Conservation (phyloP, 2,329 filamentous ascomycete genomes). For the Exophiala mesophila region DNA sequence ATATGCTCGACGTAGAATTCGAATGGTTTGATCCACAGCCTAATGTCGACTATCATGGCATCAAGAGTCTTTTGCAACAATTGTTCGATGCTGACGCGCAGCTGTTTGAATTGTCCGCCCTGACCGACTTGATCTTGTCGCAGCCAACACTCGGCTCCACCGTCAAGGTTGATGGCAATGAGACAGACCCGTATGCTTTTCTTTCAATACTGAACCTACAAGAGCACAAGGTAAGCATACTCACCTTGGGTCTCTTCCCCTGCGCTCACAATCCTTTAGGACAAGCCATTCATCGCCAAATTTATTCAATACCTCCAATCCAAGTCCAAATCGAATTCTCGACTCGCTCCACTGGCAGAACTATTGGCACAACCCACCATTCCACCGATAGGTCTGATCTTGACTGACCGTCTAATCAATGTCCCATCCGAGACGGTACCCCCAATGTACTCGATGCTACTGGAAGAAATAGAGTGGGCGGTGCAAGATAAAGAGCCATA, state of each 20-base stretch:
- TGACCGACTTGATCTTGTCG: conserved; percentile 79
- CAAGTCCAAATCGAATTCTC: conserved; percentile 49
- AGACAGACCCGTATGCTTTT: conserved; percentile 87
- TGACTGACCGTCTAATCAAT: conserved; percentile 94
- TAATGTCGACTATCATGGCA: conserved; percentile 87
- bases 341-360: conserved; percentile 54
- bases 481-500: conserved; percentile 89
- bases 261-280: conserved; percentile 34
- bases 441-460: conserved; percentile 89
- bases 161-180: conserved; percentile 94
- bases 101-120: conserved; percentile 78
- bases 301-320: conserved; percentile 66
- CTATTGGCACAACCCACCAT: conserved; percentile 52
- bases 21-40: conserved; percentile 97
- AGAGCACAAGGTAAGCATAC: conserved; percentile 56
- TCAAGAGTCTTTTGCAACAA: conserved; percentile 84
- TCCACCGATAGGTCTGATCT: conserved; percentile 70
- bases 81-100: conserved; percentile 84
- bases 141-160: conserved; percentile 88
- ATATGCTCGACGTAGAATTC: conserved; percentile 92
- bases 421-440: conserved; percentile 90
- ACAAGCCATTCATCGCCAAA: conserved; percentile 66
- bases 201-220: conserved; percentile 79
- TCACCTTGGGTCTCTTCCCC: conserved; percentile 1
- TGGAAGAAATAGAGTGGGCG: conserved; percentile 84